phyloP scores from a whole-genome alignment of 495 filamentous ascomycete genomes.

The Neurospora sp. region DNA sequence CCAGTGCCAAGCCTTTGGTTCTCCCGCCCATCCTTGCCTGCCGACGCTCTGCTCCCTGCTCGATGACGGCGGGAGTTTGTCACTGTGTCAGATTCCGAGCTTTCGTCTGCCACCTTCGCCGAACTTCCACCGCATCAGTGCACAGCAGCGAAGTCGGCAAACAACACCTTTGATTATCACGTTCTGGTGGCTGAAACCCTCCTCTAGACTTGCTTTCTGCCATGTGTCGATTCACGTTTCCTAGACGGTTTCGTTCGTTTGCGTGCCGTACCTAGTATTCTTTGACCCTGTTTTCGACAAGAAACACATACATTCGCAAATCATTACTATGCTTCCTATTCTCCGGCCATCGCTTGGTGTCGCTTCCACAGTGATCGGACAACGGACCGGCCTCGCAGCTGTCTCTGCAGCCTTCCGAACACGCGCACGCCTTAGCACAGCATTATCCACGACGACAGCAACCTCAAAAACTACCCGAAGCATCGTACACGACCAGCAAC shows the following conservation, averaged over 20 bases:
- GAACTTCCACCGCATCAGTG: not conserved
- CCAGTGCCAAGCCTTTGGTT: not conserved
- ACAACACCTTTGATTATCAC: not conserved
- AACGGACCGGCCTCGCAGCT: not conserved
- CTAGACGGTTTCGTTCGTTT: not conserved
- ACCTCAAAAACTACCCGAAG: not conserved
- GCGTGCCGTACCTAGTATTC: not conserved
- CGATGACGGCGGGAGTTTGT: not conserved
- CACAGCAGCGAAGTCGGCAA: not conserved
- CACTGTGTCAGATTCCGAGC: not conserved
- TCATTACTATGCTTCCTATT: not conserved
- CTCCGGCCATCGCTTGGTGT: not conserved
- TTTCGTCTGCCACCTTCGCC: not conserved
- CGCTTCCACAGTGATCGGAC: not conserved
- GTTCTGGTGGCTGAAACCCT: not conserved
- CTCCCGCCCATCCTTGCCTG: not conserved
- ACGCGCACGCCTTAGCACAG: not conserved
- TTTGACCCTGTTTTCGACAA: not conserved
- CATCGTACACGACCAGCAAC: not conserved
- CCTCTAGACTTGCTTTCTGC: not conserved
- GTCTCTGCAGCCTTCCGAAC: not conserved
- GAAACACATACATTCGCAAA: not conserved
- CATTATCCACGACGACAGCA: not conserved
- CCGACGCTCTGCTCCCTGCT: not conserved
- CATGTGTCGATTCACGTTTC: not conserved